A percentile compares a stretch with the other conserved stretches of the same genome.
Evolutionary conservation across 495 filamentous ascomycete genomes (phyloP).

Genomic region (Aspergillus campestris): DNA sequence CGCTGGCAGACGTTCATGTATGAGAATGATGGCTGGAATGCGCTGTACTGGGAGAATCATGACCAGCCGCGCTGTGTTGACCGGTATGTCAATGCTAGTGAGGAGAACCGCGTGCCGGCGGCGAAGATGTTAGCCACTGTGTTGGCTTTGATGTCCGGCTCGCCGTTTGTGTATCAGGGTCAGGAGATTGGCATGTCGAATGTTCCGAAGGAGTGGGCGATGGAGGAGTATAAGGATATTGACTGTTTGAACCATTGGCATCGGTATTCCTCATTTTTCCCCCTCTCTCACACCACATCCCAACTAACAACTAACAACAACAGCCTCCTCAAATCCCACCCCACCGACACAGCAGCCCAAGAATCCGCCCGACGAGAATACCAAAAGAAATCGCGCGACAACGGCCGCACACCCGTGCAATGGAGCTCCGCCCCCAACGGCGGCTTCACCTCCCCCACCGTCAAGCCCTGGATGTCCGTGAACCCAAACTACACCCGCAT

Average conservation of each 20-base stretch:
- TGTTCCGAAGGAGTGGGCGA: slow-evolving; percentile 53
- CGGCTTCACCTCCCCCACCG: slow-evolving; percentile 42
- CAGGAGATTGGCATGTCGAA: slow-evolving; percentile 74
- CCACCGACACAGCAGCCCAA: slow-evolving; percentile 25
- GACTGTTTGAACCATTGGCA: slow-evolving; percentile 60
- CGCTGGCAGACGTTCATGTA: slow-evolving; percentile 64
- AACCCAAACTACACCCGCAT: slow-evolving; percentile 42
- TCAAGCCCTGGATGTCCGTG: slow-evolving; percentile 55
- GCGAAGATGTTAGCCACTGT: slow-evolving; percentile 59
- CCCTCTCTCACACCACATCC: neutral
- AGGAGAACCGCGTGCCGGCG: slow-evolving; percentile 34
- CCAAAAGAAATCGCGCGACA: slow-evolving; percentile 47
- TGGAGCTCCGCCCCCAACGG: slow-evolving; percentile 42
- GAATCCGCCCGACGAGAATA: slow-evolving; percentile 30
- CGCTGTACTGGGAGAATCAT: slow-evolving; percentile 66
- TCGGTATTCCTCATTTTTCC: slow-evolving; percentile 25
- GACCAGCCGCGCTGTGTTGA: slow-evolving; percentile 59
- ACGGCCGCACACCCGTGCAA: slow-evolving; percentile 48
- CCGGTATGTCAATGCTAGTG: slow-evolving; percentile 44
- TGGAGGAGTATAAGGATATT: slow-evolving; percentile 64
- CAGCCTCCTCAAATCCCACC: slow-evolving; percentile 29
- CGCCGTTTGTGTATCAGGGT: slow-evolving; percentile 67
- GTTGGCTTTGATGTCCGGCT: slow-evolving; percentile 52
- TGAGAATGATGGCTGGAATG: slow-evolving; percentile 63
- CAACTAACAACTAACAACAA: neutral